phyloP scores from a whole-genome alignment of 2,329 filamentous ascomycete genomes.

The Cryoendolithus antarcticus region DNA sequence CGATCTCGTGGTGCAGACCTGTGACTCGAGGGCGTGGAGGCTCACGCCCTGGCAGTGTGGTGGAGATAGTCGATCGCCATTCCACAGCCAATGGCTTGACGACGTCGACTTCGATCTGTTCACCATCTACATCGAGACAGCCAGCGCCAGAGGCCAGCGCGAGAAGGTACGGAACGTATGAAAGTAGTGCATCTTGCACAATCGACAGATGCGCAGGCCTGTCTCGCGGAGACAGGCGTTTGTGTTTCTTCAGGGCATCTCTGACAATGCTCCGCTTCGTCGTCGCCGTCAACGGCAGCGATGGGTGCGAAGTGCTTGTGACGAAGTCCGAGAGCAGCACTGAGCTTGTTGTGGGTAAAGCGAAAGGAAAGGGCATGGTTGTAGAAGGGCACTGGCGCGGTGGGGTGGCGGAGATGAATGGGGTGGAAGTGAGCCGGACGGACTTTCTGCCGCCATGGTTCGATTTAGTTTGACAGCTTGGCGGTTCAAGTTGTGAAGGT shows the following conservation, averaged over 20 bases:
- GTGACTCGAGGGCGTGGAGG: conserved; percentile 54
- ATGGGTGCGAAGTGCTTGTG: conserved; percentile 72
- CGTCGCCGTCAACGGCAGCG: conserved; percentile 68
- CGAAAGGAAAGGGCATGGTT: conserved; percentile 78
- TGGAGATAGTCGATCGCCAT: conserved; percentile 73
- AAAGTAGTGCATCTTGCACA: conserved; percentile 56
- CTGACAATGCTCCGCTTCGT: conserved; percentile 74
- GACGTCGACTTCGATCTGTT: conserved; percentile 56
- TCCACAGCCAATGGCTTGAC: conserved; percentile 54
- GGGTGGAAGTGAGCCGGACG: too few species aligned
- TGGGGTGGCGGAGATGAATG: too few species aligned
- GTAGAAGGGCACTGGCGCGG: too few species aligned
- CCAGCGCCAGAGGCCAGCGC: conserved; percentile 61
- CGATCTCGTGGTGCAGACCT: conserved; percentile 71
- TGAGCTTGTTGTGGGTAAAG: conserved; percentile 77
- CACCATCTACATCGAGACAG: conserved; percentile 34
- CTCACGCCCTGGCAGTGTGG: conserved; percentile 52
- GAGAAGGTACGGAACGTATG: conserved; percentile 74
- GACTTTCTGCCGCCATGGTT: too few species aligned
- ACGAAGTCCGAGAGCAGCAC: conserved; percentile 71
- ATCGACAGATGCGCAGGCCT: conserved; percentile 59
- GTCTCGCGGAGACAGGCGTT: conserved; percentile 61
- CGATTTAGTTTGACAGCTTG: too few species aligned
- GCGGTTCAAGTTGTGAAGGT: too few species aligned
- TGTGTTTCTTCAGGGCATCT: conserved; percentile 77